Conservation (phyloP, 495 filamentous ascomycete species). For the Neurospora terricola region DNA sequence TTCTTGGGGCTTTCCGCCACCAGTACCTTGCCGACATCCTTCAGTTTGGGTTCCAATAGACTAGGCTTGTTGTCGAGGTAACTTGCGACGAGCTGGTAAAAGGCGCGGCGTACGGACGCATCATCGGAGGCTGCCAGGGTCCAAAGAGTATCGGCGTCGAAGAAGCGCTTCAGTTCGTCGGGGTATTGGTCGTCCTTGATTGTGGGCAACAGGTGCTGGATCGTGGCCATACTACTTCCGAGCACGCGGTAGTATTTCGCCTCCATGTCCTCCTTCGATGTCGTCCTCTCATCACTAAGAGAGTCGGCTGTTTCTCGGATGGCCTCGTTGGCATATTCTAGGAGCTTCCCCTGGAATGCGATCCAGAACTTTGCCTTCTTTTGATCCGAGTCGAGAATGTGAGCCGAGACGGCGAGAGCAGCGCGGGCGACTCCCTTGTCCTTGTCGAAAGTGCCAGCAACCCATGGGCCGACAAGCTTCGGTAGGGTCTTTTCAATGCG, state of each 20-base stretch:
- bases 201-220: slow-evolving; percentile 43
- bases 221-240: slow-evolving; percentile 49
- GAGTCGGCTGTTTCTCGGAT: slow-evolving; percentile 69
- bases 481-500: slow-evolving; percentile 69
- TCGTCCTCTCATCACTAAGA: slow-evolving; percentile 78
- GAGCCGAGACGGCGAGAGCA: slow-evolving; percentile 61
- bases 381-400: slow-evolving; percentile 66
- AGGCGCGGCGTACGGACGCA: slow-evolving; percentile 55
- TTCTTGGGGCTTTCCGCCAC: slow-evolving; percentile 58
- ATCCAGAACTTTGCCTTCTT: slow-evolving; percentile 69
- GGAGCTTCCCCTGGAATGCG: slow-evolving; percentile 60
- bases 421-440: slow-evolving; percentile 63
- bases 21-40: slow-evolving; percentile 52
- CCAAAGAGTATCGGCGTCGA: slow-evolving; percentile 63
- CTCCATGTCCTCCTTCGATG: slow-evolving; percentile 72
- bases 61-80: slow-evolving; percentile 48
- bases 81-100: slow-evolving; percentile 56
- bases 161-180: slow-evolving; percentile 41
- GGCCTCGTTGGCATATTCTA: slow-evolving; percentile 72
- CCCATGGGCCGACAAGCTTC: slow-evolving; percentile 72
- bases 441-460: slow-evolving; percentile 76
- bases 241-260: slow-evolving; percentile 77
- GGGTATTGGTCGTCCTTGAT: slow-evolving; percentile 43
- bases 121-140: slow-evolving; percentile 58
- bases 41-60: slow-evolving; percentile 39